Base-by-base conservation (phyloP, 1,284 basidiomycete species). In the Lignosus rhinocerotis region DNA sequence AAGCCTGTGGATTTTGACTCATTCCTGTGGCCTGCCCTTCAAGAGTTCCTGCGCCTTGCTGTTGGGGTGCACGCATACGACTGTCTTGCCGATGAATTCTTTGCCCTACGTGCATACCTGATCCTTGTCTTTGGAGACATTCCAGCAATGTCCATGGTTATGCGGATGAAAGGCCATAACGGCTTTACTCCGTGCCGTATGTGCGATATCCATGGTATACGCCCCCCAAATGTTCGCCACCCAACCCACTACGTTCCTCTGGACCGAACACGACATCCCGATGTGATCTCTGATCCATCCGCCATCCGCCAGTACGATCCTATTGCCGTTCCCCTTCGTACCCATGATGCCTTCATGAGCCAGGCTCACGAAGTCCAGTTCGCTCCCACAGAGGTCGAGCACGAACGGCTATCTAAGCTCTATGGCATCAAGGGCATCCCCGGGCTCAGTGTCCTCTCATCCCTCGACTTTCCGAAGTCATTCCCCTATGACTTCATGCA, bases 401-500 rank as follows among this genome's bases (percentile, higher is more conserved):
- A 64, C 0, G 67, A 76, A 4, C 38, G 57, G 0, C 67, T 74
- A 0, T 60, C 77, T 6, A 74, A 71, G 51, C 6, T 55, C 8
- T 78, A 70, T 51, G 76, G 80, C 3, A 74, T 82, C 60, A 81
- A 80, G 41, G 77, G 75, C 0, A 51, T 72, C 0, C 70, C 77
- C 0, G 12, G 77, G 0, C 70, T 80, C 2, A 61, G 59, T 7
- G 42, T 48, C 45, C 64, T 82, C 3, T 55, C 62, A 0, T 79
- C 76, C 0, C 61, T 82, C 0, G 60, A 59, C 0, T 78, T 79
- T 50, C 77, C 79, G 0, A 0, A 21, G 0, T 80, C 75, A 0
- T 80, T 80, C 51, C 78, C 76, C 0, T 75, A 72, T 56, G 76
- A 81, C 57, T 79, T 80, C 64, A 82, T 81, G 80, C 78, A 82